phyloP scores from a whole-genome alignment of 257 asterid species.

The Salvia hispanica region DNA sequence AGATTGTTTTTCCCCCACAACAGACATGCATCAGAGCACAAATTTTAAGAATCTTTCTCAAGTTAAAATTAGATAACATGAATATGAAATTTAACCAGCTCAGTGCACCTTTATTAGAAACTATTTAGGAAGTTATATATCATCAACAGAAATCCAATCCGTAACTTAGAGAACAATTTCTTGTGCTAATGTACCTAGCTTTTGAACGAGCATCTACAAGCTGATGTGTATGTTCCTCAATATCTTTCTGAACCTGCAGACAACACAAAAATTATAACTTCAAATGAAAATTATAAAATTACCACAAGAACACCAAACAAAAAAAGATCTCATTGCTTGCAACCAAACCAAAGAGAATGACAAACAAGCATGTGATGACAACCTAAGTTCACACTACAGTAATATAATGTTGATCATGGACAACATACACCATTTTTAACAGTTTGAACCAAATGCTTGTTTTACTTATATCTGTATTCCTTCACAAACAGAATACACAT shows the following conservation, averaged over 20 bases:
- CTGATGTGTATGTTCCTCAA: constrained; percentile 55
- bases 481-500: neutral
- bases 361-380: constrained; percentile 4
- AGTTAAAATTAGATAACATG: neutral
- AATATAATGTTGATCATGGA: neutral
- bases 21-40: neutral
- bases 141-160: constrained; percentile 13
- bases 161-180: constrained; percentile 10
- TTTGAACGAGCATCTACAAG: constrained; percentile 67
- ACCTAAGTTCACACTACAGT: neutral
- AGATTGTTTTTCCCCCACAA: neutral
- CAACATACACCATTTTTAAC: neutral
- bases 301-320: constrained; percentile 12
- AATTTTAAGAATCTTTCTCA: neutral
- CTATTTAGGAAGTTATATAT: neutral
- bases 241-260: constrained; percentile 52
- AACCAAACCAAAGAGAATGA: neutral
- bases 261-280: constrained; percentile 1
- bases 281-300: neutral
- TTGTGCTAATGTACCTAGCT: constrained; percentile 46
- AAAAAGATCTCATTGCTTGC: neutral
- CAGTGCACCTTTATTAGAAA: no score
- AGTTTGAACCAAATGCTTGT: constrained; percentile 11
- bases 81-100: neutral
- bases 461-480: neutral